These are phyloP conservation scores for Arabidopsis suecica DNA, from an alignment of 345 rosid species.

Conservation along the genomic window DNA sequence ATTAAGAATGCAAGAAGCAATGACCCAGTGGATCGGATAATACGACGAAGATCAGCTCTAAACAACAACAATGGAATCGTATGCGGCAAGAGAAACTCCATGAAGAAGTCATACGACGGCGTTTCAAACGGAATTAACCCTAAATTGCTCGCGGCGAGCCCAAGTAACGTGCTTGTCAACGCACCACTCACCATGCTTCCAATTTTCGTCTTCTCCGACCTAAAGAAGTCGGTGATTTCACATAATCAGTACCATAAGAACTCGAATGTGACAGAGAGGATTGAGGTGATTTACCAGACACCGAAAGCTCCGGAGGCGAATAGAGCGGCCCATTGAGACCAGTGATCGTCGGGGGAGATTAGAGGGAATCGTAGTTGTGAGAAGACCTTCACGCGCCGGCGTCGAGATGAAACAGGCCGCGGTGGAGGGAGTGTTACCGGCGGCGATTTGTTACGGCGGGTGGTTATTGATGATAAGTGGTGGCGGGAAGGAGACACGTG, in stretches of 20 bases:
- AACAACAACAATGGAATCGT: constrained; percentile 73
- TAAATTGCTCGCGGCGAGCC: constrained; percentile 76
- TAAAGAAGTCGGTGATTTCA: constrained; percentile 18
- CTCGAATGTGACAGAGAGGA: background rate
- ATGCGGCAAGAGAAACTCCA: constrained; percentile 74
- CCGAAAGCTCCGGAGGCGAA: constrained; percentile 89
- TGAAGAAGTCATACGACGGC: constrained; percentile 62
- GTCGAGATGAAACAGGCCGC: constrained; percentile 27
- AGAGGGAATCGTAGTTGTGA: constrained; percentile 59
- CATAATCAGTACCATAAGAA: background rate
- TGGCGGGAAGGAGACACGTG: constrained; percentile 41
- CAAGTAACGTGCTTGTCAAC: constrained; percentile 76
- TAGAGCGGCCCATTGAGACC: constrained; percentile 82
- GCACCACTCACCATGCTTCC: constrained; percentile 85
- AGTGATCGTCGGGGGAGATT: constrained; percentile 73
- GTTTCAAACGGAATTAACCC: constrained; percentile 71
- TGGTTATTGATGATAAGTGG: background rate
- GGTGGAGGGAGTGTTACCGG: background rate
- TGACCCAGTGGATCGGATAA: constrained; percentile 65
- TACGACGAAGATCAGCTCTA: constrained; percentile 77
- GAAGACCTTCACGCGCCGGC: constrained; percentile 42
- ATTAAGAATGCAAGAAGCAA: constrained; percentile 79
- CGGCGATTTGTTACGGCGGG: constrained; percentile 33
- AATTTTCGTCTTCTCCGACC: constrained; percentile 84
- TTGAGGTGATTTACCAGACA: constrained; percentile 58